Base-by-base conservation (phyloP, 83 land plant species). In the Picea abies region DNA sequence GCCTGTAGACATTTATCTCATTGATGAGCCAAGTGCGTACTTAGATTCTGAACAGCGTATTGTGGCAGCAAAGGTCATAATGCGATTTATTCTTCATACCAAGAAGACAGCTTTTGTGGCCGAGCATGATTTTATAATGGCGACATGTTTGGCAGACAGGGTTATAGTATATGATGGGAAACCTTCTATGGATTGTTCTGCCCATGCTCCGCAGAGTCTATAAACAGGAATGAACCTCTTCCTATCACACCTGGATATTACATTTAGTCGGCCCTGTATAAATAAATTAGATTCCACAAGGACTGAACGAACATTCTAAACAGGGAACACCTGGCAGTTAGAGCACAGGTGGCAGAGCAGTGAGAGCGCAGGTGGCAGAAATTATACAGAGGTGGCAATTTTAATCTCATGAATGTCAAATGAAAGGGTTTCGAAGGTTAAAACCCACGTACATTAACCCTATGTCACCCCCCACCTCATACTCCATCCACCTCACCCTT, bases 101-200 rank as follows among this genome's bases (percentile, higher is more conserved):
- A 35, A 35, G 37, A 35, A 35, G 37, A 35, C 37, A 35, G 0
- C 99, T n/a, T 97, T 97, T 91, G 94, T 97, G 60, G 99, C 94
- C 58, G 99, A 97, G 85, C 99, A 97, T 84, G 99, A 97, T 82
- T 97, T 97, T 78, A 97, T 97, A 76, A 97, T 97, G 99, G 37
- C 37, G 3, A 35, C 37, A 35, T 35, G 3, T 35, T 35, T 35
- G 37, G 37, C 37, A 35, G 37, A 35, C 37, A 35, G 37, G 37
- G 37, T 35, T 35, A 35, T 35, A 35, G 37, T 98, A 62, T 98
- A 94, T 79, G 97, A 96, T 89, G 99, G 99, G 58, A 78, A 78
- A 62, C 93, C 98, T 16, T 96, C 98, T 29, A 76, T 98, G 16
- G 97, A 94, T 80, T 96, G 99, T 85, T 82, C 81, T 82, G 97